Base-by-base conservation (phyloP, 495 filamentous ascomycete species). In the Xylaria curta region DNA sequence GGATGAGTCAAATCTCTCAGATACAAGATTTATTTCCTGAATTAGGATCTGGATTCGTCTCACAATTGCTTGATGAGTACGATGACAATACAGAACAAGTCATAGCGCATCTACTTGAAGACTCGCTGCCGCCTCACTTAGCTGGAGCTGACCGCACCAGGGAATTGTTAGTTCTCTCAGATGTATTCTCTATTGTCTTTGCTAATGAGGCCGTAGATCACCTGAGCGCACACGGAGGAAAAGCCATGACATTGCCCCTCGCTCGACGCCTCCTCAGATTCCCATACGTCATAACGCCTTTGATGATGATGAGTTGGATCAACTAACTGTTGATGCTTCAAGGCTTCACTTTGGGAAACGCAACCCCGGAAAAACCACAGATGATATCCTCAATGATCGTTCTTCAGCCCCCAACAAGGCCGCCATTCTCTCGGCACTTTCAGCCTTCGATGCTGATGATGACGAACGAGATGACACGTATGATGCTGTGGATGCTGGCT, bases 391-490 rank as follows among this genome's bases (percentile, higher is more conserved):
- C 6, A 73, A 81, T 67, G 81, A 85, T 66, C 77, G 76, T 33
- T 78, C 91, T 47, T 85, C 87, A 40, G 86, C 90, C 36, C 82
- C 88, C 47, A 88, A 91, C 76, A 98, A 97, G 82, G 91, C 94
- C 6, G 91, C 94, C 42, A 98, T 99, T 77, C 87, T 97, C 15
- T 91, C 96, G 26, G 96, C 96, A 0, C 89, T 99, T 13, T 92
- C 94, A 13, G 88, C 93, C 6, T 97, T 98, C 76, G 95, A 98
- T 82, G 91, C 90, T 0, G 96, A 97, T 74, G 95, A 98, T 77
- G 96, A 99, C 81, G 96, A 99, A 82, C 91, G 94, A 44, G 96
- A 99, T 81, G 96, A 99, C 77, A 98, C 96, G 2, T 99, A 99
- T 81, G 96, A 99, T 75, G 87, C 90, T 10, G 92, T 88, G 51